Percentiles rank a stretch among this genome's conserved stretches.
Evolutionary conservation across 768 basidiomycete genomes (phyloP).

Genomic region (Paxillus involutus): DNA sequence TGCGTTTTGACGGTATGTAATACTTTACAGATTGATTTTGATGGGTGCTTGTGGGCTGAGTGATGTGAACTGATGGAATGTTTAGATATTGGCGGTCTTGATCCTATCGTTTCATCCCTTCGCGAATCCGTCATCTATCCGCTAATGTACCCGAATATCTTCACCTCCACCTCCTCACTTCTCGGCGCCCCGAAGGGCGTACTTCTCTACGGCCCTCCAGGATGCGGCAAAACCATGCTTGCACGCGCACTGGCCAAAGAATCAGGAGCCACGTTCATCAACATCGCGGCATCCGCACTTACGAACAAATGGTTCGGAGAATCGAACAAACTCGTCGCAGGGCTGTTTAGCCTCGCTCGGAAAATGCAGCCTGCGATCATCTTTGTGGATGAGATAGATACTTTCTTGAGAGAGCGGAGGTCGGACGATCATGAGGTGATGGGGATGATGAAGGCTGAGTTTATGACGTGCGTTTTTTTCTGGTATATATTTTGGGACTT

Average conservation of each 20-base stretch:
- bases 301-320: conserved; percentile 88
- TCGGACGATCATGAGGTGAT: conserved; percentile 95
- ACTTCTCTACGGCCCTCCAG: conserved; percentile 92
- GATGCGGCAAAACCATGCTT: conserved; percentile 99
- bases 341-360: conserved; percentile 87
- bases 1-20: conserved; percentile 67
- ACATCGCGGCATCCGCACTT: conserved; percentile 71
- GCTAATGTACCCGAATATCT: conserved; percentile 85
- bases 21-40: not conserved
- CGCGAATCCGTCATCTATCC: conserved; percentile 97
- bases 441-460: conserved; percentile 97
- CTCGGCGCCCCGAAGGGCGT: conserved; percentile 95
- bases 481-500: conserved; percentile 2
- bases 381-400: conserved; percentile 99
- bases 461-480: conserved; percentile 73
- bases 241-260: conserved; percentile 98
- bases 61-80: not conserved
- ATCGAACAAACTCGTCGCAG: conserved; percentile 93
- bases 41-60: not conserved
- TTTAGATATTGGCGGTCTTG: conserved; percentile 89
- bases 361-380: conserved; percentile 96
- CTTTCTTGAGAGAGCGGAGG: conserved; percentile 85
- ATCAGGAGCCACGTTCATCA: conserved; percentile 95
- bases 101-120: conserved; percentile 83
- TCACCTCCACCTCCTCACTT: conserved; percentile 76